phyloP scores from a whole-genome alignment of 441 rosid genomes.

The Capsella rubella region DNA sequence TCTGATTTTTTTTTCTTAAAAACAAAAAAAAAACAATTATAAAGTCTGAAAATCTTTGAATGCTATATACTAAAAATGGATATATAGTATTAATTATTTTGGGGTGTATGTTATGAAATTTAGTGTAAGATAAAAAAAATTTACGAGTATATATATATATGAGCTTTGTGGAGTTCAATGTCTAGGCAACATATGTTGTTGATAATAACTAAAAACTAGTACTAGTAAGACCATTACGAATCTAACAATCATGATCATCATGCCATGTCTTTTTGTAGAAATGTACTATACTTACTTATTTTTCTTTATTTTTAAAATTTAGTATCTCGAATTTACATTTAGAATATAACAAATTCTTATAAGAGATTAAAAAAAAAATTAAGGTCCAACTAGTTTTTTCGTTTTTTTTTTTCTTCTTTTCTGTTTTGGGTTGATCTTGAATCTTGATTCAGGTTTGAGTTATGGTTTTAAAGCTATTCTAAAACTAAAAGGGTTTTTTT shows the following conservation, averaged over 20 bases:
- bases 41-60: neutral
- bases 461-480: neutral
- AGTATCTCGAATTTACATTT: conserved; percentile 17
- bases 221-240: conserved; percentile 16
- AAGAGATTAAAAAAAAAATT: neutral
- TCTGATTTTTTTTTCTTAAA: neutral
- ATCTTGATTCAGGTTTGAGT: neutral
- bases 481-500: too few species aligned
- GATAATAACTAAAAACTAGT: conserved; percentile 11
- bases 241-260: conserved; percentile 36
- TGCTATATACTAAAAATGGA: neutral
- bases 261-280: conserved; percentile 34
- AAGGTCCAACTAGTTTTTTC: neutral
- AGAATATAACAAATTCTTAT: neutral
- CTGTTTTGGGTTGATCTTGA: neutral
- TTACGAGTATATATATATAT: neutral
- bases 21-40: neutral
- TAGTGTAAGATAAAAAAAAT: neutral
- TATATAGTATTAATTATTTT: neutral
- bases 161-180: conserved; percentile 36
- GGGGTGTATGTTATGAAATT: neutral
- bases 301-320: neutral
- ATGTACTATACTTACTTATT: neutral
- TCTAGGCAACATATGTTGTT: conserved; percentile 31
- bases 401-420: neutral